Evolutionary conservation across 306 rosid genomes (phyloP).

Genomic region (Pueraria montana): DNA sequence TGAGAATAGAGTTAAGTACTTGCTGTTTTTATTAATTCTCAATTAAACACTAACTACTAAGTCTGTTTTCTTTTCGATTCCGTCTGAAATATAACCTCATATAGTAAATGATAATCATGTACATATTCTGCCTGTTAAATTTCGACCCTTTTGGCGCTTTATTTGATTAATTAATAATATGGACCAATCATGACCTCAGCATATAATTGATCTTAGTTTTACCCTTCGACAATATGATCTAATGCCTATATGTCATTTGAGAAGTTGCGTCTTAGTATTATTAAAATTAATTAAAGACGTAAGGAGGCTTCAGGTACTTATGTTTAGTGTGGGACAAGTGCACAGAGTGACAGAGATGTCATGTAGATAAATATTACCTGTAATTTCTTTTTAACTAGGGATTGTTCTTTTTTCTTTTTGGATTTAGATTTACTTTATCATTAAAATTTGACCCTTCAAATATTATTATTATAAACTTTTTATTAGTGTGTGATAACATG

Average conservation of each 20-base stretch:
- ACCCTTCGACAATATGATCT: constrained; percentile 8
- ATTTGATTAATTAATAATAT: constrained; percentile 13
- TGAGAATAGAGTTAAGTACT: constrained; percentile 41
- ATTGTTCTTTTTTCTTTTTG: background rate
- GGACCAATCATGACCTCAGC: constrained; percentile 35
- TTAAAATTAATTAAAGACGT: constrained; percentile 27
- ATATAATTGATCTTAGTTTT: constrained; percentile 24
- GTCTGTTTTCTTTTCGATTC: background rate
- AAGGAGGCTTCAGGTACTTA: background rate
- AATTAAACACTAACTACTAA: constrained; percentile 18
- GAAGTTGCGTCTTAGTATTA: constrained; percentile 12
- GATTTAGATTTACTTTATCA: background rate
- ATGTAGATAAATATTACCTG: background rate
- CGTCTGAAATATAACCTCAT: constrained; percentile 25
- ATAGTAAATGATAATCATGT: constrained; percentile 29
- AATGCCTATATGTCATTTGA: constrained; percentile 18
- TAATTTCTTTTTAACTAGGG: background rate
- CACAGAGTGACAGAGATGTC: background rate
- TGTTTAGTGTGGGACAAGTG: background rate
- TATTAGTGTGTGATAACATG: background rate
- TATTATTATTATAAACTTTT: background rate
- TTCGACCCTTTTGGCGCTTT: constrained; percentile 37
- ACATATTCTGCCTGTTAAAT: constrained; percentile 33
- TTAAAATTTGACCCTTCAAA: background rate
- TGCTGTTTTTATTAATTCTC: constrained; percentile 31